Evolutionary conservation across 306 rosid species (phyloP).

Genomic region (Cercis canadensis): DNA sequence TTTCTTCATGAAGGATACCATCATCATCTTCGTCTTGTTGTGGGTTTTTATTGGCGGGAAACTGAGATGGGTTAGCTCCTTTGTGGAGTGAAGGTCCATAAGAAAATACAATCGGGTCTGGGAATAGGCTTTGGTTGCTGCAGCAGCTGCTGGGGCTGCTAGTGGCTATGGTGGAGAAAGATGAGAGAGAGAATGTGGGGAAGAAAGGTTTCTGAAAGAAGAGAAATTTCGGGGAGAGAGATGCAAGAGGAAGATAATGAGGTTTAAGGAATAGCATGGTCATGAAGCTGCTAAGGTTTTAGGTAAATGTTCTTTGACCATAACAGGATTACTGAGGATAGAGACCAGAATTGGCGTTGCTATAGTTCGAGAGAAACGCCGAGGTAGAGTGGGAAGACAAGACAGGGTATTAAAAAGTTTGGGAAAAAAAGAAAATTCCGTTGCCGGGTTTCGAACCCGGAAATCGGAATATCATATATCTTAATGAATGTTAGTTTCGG

Average conservation of each 20-base stretch:
- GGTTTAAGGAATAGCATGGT: conserved; percentile 50
- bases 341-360: too few species aligned
- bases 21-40: conserved; percentile 25
- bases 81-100: conserved; percentile 86
- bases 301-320: background rate
- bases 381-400: too few species aligned
- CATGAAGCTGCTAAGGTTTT: conserved; percentile 8
- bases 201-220: conserved; percentile 26
- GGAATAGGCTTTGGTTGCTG: conserved; percentile 18
- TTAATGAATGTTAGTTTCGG: too few species aligned
- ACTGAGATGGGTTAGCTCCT: conserved; percentile 49
- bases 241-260: conserved; percentile 38
- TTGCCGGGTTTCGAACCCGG: too few species aligned
- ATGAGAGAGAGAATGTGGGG: conserved; percentile 33
- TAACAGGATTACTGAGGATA: too few species aligned
- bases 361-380: too few species aligned
- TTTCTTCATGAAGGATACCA: conserved; percentile 43
- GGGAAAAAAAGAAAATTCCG: too few species aligned
- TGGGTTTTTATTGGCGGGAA: conserved; percentile 8
- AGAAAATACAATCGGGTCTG: conserved; percentile 26
- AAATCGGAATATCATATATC: too few species aligned
- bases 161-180: conserved; percentile 30
- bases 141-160: conserved; percentile 1
- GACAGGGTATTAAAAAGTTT: too few species aligned
- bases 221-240: conserved; percentile 36